Conservation (phyloP, 495 filamentous ascomycete species). For the Trichoderma virens region DNA sequence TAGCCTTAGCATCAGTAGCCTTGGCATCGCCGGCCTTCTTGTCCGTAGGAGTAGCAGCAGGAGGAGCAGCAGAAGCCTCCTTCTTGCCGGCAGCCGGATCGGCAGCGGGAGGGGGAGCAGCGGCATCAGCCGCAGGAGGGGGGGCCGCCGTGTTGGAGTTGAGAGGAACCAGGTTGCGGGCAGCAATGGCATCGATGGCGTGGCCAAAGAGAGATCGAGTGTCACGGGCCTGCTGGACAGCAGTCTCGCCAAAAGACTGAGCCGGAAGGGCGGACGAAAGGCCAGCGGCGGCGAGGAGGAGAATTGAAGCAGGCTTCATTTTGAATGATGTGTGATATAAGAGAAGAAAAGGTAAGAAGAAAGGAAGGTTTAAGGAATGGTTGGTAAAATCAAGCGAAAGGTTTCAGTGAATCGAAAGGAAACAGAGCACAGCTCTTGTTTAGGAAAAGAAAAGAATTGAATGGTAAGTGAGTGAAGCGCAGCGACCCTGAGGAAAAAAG, state of each 20-base stretch:
- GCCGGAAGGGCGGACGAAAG: constrained; percentile 22
- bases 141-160: constrained; percentile 6
- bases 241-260: not conserved
- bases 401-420: not conserved
- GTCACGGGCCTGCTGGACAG: not conserved
- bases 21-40: not conserved
- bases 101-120: not conserved
- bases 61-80: not conserved
- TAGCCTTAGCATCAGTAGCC: not conserved
- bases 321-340: constrained; percentile 4
- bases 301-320: constrained; percentile 21
- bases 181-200: not conserved
- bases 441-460: constrained; percentile 5
- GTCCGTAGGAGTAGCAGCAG: not conserved
- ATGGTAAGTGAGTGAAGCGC: constrained; percentile 5
- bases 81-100: not conserved
- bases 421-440: constrained; percentile 6
- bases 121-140: not conserved
- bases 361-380: not conserved
- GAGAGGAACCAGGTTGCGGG: not conserved
- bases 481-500: constrained; percentile 4
- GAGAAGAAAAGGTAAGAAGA: not conserved
- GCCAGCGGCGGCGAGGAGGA: constrained; percentile 23
- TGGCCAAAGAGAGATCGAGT: not conserved
- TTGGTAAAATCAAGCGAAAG: not conserved